Evolutionary conservation across 495 filamentous ascomycete species (phyloP).

Genomic region (Hapsidospora chrysogenum): DNA sequence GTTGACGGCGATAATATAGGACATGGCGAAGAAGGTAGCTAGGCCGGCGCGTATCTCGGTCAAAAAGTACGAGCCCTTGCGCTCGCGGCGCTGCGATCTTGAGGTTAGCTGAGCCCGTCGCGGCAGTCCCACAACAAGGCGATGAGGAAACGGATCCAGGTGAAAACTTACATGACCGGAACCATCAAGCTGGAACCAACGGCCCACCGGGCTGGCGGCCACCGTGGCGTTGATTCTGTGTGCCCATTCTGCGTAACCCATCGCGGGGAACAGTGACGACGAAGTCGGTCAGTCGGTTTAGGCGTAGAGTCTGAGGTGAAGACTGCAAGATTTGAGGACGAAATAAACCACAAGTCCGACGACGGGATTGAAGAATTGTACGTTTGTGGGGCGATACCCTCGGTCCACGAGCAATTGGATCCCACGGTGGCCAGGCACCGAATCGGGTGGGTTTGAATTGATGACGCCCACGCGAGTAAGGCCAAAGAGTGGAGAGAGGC

Average conservation of each 20-base stretch:
- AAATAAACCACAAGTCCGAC: too few relatives aligned
- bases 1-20: constrained; percentile 60
- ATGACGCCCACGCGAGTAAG: too few relatives aligned
- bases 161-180: constrained; percentile 48
- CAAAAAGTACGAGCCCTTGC: constrained; percentile 61
- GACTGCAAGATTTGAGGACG: too few relatives aligned
- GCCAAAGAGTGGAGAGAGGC: too few relatives aligned
- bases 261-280: too few relatives aligned
- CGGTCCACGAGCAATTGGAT: too few relatives aligned
- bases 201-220: constrained; percentile 43
- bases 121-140: background rate
- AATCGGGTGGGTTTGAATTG: too few relatives aligned
- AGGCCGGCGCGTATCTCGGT: constrained; percentile 66
- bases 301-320: too few relatives aligned
- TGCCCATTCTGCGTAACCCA: constrained; percentile 29
- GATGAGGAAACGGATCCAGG: background rate
- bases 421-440: too few relatives aligned
- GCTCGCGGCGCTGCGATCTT: constrained; percentile 42
- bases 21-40: constrained; percentile 79
- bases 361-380: too few relatives aligned
- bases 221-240: constrained; percentile 35
- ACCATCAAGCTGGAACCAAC: constrained; percentile 58
- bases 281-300: too few relatives aligned
- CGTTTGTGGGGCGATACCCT: too few relatives aligned
- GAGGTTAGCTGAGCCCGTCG: constrained; percentile 1